Evolutionary conservation across 2,329 filamentous ascomycete genomes (phyloP), one percentile per base, ranked within the genome.

Genomic region (Didymella pomorum): DNA sequence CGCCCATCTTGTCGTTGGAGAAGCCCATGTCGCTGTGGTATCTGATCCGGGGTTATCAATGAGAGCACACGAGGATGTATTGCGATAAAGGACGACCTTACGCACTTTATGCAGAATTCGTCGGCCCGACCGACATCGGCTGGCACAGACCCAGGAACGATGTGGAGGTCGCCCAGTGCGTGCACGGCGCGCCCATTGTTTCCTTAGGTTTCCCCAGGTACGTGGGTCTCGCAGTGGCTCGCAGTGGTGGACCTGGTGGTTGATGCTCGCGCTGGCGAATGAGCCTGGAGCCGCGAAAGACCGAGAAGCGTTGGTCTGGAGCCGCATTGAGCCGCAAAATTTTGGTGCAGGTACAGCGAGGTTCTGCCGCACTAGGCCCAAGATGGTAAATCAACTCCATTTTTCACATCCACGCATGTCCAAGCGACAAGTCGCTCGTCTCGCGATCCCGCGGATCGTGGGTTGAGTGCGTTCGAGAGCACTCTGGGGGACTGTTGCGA

Each of bases 71-170:
- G 33, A 41, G 50, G 45, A 45, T 49, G 23, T 16, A 11, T n/a
- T 16, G 5, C 11, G 2, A 28, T 41, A 16, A 21, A 7, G 11
- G 26, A 46, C 21, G 55, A 37, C 33, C 5, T 7, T 21, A 43
- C 18, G 41, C 29, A 23, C 51, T 59, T 59, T 59, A 59, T 51
- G 56, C 50, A 59, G 52, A 55, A 54, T 47, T 59, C 51, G 33
- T 51, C 56, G 56, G 56, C 35, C 56, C 51, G 56, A 55, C 56
- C 56, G 56, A 55, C 51, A 59, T 55, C 56, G 56, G 56, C 39
- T 43, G 42, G 56, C 56, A 51, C 51, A 51, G 56, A 55, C 52
- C 51, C 49, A 51, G 43, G 25, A 5, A 43, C 51, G n/a, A 55
- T 51, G 56, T 55, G 56, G 56, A 59, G 56, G 33, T 46, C 29